These are phyloP conservation scores for Rhododendron ovatum DNA, from an alignment of 148 eudicot species.

Conservation along the genomic window DNA sequence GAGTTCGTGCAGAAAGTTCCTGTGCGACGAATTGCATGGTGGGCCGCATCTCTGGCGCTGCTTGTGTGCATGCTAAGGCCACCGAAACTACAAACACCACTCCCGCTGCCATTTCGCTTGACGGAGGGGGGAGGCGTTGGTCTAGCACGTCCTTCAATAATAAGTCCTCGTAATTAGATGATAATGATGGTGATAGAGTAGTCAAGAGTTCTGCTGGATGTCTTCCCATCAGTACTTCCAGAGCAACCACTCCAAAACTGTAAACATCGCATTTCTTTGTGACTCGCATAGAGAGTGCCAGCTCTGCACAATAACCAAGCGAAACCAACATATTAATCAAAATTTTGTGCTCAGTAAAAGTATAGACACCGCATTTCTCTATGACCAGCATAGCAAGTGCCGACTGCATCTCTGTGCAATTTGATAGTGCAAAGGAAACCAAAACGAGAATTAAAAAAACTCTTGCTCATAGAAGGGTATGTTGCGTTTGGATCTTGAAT, in stretches of 20 bases:
- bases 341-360: not conserved
- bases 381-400: not conserved
- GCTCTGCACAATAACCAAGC: constrained; percentile 23
- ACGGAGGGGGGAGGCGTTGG: constrained; percentile 47
- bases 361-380: too few species aligned
- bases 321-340: not conserved
- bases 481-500: too few species aligned
- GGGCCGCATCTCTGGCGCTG: constrained; percentile 52
- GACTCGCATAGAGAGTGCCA: constrained; percentile 47
- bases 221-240: constrained; percentile 71
- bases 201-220: constrained; percentile 67
- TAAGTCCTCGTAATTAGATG: constrained; percentile 18
- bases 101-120: constrained; percentile 35
- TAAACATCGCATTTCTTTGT: constrained; percentile 74
- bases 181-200: constrained; percentile 21
- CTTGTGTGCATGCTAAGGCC: constrained; percentile 51
- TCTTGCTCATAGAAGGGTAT: too few species aligned
- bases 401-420: not conserved
- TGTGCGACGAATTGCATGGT: constrained; percentile 71
- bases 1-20: constrained; percentile 48
- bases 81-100: constrained; percentile 38
- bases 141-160: constrained; percentile 54
- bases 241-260: constrained; percentile 74
- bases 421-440: too few species aligned
- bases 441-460: too few species aligned